Base-by-base conservation (phyloP, 2,329 filamentous ascomycete species). In the Zymoseptoria passerinii region DNA sequence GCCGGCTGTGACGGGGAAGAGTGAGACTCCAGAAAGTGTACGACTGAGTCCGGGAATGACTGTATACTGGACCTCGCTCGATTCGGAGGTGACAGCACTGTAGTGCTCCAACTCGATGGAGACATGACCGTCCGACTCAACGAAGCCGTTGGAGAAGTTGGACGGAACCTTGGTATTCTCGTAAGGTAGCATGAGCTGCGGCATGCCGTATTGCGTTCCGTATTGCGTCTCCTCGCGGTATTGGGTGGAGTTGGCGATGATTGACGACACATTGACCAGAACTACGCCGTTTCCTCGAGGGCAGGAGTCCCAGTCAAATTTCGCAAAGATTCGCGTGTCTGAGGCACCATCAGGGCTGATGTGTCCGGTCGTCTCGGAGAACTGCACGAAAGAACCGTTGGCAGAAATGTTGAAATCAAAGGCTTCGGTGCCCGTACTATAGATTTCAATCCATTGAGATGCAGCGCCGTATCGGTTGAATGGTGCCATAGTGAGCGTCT, bases 391-490 rank as follows among this genome's bases (percentile, higher is more conserved):
- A 1, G 77, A 64, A 10, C 76, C 70, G 40, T 67, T 66, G 51
- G 78, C 71, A 0, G 76, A 72, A n/a, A 81, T 76, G 4, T 70
- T 75, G 78, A 82, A 86, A 52, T 76, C 70, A 60, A 83, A 82
- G 7, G 75, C 72, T 2, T 75, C 71, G 0, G 78, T 79, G 13
- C 85, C 84, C 2, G 83, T 79, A 6, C 78, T 80, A 65, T 83
- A 88, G 28, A 88, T 74, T 20, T 88, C 85, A 55, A 88, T 81
- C 76, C 81, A 87, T 48, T 84, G 78, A 0, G 74, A 55, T 8
- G 61, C 66, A 0, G 79, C 76, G 1, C 83, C 82, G 58, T 85
- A 87, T 0, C 79, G 81, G 60, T 83, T 83, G 58, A 88, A 75
- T 0, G 80, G 74, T 8, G 81, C 81, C 3, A 86, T 73, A 0